Evolutionary conservation across 306 rosid genomes (phyloP).

Genomic region (Cucurbita moschata): DNA sequence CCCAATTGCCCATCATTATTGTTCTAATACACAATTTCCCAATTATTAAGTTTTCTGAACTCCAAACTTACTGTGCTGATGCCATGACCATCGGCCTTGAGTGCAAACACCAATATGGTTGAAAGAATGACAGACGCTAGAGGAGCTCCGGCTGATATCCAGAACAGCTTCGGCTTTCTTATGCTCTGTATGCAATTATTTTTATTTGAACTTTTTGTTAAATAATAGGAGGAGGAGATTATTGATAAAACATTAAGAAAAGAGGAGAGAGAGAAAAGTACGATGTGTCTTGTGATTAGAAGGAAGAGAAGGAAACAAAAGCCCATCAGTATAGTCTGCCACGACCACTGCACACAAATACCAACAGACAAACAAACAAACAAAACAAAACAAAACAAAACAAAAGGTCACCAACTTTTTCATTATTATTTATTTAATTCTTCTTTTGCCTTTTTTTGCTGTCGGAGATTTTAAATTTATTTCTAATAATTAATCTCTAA

Average conservation of each 20-base stretch:
- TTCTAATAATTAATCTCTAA: too few relatives aligned
- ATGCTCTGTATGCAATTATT: conserved; percentile 29
- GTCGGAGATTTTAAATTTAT: background rate
- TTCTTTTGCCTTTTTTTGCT: background rate
- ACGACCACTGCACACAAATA: conserved; percentile 76
- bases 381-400: too few relatives aligned
- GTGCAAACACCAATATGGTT: conserved; percentile 57
- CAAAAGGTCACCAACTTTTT: too few relatives aligned
- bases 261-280: conserved; percentile 18
- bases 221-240: too few relatives aligned
- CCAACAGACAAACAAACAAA: too few relatives aligned
- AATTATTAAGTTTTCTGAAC: too few relatives aligned
- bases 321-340: conserved; percentile 91
- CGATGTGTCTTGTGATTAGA: conserved; percentile 63
- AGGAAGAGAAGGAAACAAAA: conserved; percentile 65
- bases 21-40: too few relatives aligned
- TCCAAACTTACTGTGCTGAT: conserved; percentile 48
- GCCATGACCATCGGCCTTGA: conserved; percentile 58
- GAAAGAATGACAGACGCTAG: conserved; percentile 62
- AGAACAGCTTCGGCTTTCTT: conserved; percentile 63
- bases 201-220: too few relatives aligned
- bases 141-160: conserved; percentile 98
- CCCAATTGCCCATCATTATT: too few relatives aligned
- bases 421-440: background rate
- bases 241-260: too few relatives aligned